Conservation (phyloP, 352 stramenopile species). For the Globisporangium megalacanthum region DNA sequence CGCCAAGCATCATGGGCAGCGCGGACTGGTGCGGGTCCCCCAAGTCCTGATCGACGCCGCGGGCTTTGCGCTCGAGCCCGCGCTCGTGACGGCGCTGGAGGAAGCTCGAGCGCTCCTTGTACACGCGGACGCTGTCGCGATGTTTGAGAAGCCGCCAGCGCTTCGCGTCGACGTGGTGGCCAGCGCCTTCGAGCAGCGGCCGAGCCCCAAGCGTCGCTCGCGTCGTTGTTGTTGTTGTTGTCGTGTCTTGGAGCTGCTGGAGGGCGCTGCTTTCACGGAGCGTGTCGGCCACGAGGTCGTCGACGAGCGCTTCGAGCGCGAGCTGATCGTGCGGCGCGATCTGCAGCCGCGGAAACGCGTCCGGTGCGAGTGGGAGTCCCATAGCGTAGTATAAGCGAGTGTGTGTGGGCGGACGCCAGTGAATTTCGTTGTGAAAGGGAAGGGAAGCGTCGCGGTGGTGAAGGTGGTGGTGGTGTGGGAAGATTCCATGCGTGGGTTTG, state of each 20-base stretch:
- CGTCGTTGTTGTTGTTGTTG: neutral
- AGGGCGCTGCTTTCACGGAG: slow-evolving; percentile 1
- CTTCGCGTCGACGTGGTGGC: neutral
- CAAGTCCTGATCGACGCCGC: too few species aligned
- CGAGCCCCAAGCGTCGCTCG: slow-evolving; percentile 5
- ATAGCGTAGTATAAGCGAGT: too few species aligned
- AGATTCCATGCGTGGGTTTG: too few species aligned
- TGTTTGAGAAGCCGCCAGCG: slow-evolving; percentile 9
- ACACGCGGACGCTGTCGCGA: slow-evolving; percentile 9
- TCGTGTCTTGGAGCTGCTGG: neutral
- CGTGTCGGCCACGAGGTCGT: slow-evolving; percentile 2
- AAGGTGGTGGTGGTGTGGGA: too few species aligned
- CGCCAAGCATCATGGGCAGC: slow-evolving; percentile 14
- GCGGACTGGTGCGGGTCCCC: slow-evolving; percentile 1
- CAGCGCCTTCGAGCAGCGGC: slow-evolving; percentile 39
- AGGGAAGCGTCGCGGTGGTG: too few species aligned
- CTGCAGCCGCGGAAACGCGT: slow-evolving; percentile 1
- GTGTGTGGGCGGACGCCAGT: too few species aligned
- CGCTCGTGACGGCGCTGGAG: neutral
- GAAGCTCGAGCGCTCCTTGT: slow-evolving; percentile 5
- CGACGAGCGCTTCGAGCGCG: neutral
- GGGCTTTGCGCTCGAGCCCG: neutral
- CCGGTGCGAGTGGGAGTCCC: slow-evolving; percentile 3
- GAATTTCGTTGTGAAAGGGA: too few species aligned
- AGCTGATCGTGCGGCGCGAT: neutral